Evolutionary conservation across 202 grass and related monocot genomes (phyloP).

Genomic region (Musa balbisiana): DNA sequence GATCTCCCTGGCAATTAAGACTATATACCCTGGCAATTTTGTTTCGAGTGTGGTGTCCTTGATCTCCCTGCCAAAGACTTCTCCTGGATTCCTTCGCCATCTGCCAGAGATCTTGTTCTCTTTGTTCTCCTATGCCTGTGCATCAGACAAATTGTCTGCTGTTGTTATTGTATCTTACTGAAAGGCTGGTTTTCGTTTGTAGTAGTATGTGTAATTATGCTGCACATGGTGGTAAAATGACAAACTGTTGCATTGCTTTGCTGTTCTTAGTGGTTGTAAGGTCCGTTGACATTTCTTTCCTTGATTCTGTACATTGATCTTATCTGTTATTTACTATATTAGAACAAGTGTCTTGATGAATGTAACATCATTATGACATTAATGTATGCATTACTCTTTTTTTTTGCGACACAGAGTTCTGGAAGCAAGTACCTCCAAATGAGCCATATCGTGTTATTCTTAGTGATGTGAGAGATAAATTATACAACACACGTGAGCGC

Average conservation of each 20-base stretch:
- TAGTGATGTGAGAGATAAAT: constrained; percentile 87
- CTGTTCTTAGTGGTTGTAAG: background rate
- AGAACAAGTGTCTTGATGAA: background rate
- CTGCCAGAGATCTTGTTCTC: too few species aligned
- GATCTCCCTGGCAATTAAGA: too few species aligned
- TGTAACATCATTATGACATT: background rate
- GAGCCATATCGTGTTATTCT: constrained; percentile 94
- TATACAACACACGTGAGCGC: constrained; percentile 81
- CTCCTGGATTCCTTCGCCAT: too few species aligned
- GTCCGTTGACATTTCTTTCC: background rate
- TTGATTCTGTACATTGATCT: background rate
- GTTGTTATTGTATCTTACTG: too few species aligned
- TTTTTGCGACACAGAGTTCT: constrained; percentile 52
- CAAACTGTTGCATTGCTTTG: background rate
- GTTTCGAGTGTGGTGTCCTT: too few species aligned
- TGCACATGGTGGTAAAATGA: background rate
- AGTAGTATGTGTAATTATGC: background rate
- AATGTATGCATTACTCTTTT: background rate
- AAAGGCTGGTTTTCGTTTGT: too few species aligned
- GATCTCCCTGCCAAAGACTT: too few species aligned
- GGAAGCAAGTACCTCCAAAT: constrained; percentile 91
- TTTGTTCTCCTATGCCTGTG: too few species aligned
- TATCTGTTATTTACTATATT: background rate
- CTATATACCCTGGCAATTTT: too few species aligned
- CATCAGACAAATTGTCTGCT: too few species aligned